phyloP scores from a whole-genome alignment of 345 rosid genomes.

The Draba incana region DNA sequence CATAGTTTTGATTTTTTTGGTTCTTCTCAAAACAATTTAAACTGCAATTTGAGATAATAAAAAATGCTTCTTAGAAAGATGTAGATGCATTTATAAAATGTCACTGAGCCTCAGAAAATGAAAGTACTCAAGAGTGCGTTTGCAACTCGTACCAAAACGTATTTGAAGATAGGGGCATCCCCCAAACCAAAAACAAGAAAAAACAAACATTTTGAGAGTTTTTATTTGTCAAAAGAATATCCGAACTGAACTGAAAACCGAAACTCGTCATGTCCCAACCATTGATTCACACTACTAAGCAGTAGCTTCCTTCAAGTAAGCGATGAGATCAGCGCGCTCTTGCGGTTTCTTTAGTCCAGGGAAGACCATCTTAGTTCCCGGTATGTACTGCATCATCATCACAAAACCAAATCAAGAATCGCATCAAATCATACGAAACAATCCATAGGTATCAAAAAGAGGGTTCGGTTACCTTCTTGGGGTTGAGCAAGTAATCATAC shows the following conservation, averaged over 20 bases:
- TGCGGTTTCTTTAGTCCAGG: slow-evolving; percentile 97
- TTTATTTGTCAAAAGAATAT: slow-evolving; percentile 45
- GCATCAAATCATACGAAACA: neutral
- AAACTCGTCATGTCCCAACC: slow-evolving; percentile 2
- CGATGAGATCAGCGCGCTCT: slow-evolving; percentile 89
- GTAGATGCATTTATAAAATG: slow-evolving; percentile 4
- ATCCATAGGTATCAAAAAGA: neutral
- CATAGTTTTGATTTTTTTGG: slow-evolving; percentile 9
- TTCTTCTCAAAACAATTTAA: neutral
- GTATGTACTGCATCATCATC: slow-evolving; percentile 74
- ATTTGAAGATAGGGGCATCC: slow-evolving; percentile 16
- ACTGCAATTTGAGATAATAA: no score
- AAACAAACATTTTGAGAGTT: slow-evolving; percentile 13
- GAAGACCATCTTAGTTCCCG: slow-evolving; percentile 99
- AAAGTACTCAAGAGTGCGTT: slow-evolving; percentile 7
- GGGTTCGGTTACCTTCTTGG: slow-evolving; percentile 62
- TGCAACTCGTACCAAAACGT: slow-evolving; percentile 22
- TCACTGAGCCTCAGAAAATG: slow-evolving; percentile 15
- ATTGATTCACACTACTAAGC: slow-evolving; percentile 39
- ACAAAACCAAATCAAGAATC: neutral
- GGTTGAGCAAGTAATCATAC: slow-evolving; percentile 86
- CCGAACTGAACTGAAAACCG: neutral
- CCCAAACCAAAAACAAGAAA: neutral
- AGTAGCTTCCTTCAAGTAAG: slow-evolving; percentile 84
- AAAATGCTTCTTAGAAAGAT: neutral